These are phyloP conservation scores for Umbelopsis isabellina DNA, from an alignment of 192 early-diverging fungal species.

Conservation along the genomic window DNA sequence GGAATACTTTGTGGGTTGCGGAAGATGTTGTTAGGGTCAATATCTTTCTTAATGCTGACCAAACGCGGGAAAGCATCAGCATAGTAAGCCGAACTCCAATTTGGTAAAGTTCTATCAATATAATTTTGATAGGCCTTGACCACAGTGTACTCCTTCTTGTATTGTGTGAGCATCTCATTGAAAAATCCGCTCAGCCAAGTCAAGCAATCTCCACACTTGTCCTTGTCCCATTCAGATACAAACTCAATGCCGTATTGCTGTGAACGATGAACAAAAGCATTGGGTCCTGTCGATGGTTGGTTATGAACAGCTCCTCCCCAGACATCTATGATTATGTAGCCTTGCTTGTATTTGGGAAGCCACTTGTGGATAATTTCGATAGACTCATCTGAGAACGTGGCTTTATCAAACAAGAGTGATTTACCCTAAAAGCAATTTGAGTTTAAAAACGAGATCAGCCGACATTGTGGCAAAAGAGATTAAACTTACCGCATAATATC, in stretches of 20 bases:
- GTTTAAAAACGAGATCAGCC: not conserved
- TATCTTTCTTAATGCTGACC: constrained; percentile 31
- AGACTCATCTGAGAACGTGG: not conserved
- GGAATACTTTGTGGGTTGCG: constrained; percentile 47
- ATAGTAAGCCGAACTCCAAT: constrained; percentile 45
- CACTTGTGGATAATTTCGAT: constrained; percentile 35
- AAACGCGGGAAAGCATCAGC: constrained; percentile 32
- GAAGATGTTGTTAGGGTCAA: constrained; percentile 43
- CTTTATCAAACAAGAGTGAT: constrained; percentile 12
- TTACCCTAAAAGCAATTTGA: not conserved
- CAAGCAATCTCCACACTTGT: constrained; percentile 29
- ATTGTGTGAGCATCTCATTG: constrained; percentile 38
- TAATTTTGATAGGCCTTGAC: constrained; percentile 46
- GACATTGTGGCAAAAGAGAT: not conserved
- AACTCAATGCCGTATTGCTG: constrained; percentile 43
- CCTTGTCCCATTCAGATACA: constrained; percentile 37
- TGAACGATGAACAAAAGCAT: constrained; percentile 43
- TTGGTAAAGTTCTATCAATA: constrained; percentile 40
- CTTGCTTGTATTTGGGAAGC: constrained; percentile 21
- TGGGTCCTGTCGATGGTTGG: constrained; percentile 19
- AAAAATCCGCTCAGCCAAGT: constrained; percentile 40
- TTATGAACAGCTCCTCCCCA: constrained; percentile 37
- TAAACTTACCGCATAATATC: constrained; percentile 7
- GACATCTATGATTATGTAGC: constrained; percentile 46
- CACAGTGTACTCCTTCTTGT: constrained; percentile 20